A percentile compares a stretch with the other conserved stretches of the same genome.
Conservation (phyloP, 495 filamentous ascomycete genomes). For the Aspergillus ostianus region DNA sequence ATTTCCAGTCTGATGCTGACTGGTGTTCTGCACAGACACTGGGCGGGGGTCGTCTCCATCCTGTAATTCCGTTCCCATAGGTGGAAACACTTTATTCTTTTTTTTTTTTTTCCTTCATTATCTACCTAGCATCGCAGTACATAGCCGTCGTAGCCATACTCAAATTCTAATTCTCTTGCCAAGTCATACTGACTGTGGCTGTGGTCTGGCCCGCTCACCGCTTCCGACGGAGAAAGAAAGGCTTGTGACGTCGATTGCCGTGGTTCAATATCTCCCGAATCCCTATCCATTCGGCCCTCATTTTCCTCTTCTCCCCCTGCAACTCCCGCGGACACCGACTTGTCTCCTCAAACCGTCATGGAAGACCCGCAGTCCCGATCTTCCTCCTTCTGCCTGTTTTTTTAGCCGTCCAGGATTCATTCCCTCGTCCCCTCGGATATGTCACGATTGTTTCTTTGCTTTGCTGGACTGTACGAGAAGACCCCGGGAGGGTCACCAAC, state of each 20-base stretch:
- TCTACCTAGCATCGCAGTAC: too few relatives aligned
- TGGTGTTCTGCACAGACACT: neutral
- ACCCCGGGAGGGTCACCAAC: constrained; percentile 27
- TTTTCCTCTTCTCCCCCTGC: constrained; percentile 4
- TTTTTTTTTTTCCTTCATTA: too few relatives aligned
- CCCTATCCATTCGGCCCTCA: constrained; percentile 4
- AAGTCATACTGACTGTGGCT: neutral
- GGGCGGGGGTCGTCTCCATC: neutral
- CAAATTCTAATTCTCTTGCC: neutral
- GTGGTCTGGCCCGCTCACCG: constrained; percentile 19
- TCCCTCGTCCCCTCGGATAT: constrained; percentile 21
- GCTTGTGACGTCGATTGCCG: constrained; percentile 20
- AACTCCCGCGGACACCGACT: neutral
- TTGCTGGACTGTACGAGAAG: constrained; percentile 24
- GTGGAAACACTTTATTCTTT: neutral
- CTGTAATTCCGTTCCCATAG: neutral
- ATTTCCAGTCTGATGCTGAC: neutral
- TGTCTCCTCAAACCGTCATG: constrained; percentile 10
- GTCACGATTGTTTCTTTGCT: constrained; percentile 20
- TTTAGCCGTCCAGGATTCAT: constrained; percentile 9
- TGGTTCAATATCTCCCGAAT: neutral
- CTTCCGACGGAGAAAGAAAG: constrained; percentile 6
- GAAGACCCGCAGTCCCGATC: constrained; percentile 9
- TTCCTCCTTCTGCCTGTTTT: constrained; percentile 3
- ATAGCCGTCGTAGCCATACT: too few relatives aligned